phyloP scores from a whole-genome alignment of 2,329 filamentous ascomycete species.

The Pyrenophora tritici-repentis region DNA sequence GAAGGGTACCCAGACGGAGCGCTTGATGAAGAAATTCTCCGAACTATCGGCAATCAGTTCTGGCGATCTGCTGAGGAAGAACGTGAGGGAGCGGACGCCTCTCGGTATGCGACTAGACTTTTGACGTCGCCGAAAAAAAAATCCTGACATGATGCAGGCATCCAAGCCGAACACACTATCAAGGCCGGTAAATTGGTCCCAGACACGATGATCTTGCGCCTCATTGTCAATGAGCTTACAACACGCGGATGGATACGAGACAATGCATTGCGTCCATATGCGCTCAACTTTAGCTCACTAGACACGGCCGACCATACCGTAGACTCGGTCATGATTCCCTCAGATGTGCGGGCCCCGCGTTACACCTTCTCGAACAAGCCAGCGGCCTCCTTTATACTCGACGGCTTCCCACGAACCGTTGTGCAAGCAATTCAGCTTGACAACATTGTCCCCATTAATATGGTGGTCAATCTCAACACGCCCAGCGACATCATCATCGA shows the following conservation, averaged over 20 bases:
- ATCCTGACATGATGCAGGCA: conserved; percentile 61
- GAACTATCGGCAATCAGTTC: conserved; percentile 91
- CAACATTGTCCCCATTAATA: conserved; percentile 86
- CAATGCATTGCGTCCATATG: conserved; percentile 53
- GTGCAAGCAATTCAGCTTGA: conserved; percentile 79
- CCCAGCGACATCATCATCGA: conserved; percentile 85
- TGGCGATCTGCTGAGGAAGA: conserved; percentile 86
- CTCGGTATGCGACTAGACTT: conserved; percentile 64
- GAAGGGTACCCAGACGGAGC: conserved; percentile 93
- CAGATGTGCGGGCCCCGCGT: conserved; percentile 40
- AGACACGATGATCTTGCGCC: conserved; percentile 85
- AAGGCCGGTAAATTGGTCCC: conserved; percentile 87
- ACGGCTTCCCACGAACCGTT: conserved; percentile 92
- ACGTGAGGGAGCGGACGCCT: conserved; percentile 86
- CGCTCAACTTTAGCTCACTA: conserved; percentile 49
- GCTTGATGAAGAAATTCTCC: conserved; percentile 83
- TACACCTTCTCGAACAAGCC: conserved; percentile 67
- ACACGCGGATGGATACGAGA: conserved; percentile 79
- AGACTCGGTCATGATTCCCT: conserved; percentile 51
- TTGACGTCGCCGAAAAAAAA: conserved; percentile 13
- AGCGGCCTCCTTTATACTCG: conserved; percentile 87
- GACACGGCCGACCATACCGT: conserved; percentile 41
- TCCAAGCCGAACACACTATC: conserved; percentile 89
- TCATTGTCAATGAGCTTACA: conserved; percentile 88
- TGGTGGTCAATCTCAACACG: conserved; percentile 85